Conservation (phyloP, 2,329 filamentous ascomycete genomes). For the Clathrospora elynae region DNA sequence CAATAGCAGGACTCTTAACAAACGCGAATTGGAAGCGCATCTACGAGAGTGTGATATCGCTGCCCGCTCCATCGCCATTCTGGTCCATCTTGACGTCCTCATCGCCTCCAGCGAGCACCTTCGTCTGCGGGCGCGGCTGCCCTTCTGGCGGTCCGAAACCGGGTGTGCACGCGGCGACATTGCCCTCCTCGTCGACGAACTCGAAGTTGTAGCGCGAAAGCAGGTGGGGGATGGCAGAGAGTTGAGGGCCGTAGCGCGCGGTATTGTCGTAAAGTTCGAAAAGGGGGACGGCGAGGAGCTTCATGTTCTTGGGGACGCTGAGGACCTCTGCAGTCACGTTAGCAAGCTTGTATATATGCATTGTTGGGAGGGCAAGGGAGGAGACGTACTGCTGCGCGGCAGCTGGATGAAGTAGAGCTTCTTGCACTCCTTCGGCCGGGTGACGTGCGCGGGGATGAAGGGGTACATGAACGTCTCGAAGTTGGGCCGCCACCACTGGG, state of each 20-base stretch:
- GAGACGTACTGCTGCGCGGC: slow-evolving; percentile 76
- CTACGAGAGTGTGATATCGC: slow-evolving; percentile 44
- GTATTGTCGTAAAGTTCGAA: slow-evolving; percentile 99
- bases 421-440: slow-evolving; percentile 97
- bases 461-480: slow-evolving; percentile 99
- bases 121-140: slow-evolving; percentile 36
- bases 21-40: no score
- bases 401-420: slow-evolving; percentile 98
- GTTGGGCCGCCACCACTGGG: slow-evolving; percentile 98
- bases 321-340: slow-evolving; percentile 71
- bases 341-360: slow-evolving; percentile 8
- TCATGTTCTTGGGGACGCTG: slow-evolving; percentile 99
- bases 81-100: slow-evolving; percentile 47
- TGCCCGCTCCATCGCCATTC: slow-evolving; percentile 43
- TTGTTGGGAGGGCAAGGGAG: slow-evolving; percentile 9
- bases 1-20: no score
- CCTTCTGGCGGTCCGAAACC: slow-evolving; percentile 66
- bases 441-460: slow-evolving; percentile 94
- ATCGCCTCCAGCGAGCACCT: slow-evolving; percentile 46
- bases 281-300: slow-evolving; percentile 91
- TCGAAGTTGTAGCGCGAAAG: slow-evolving; percentile 97
- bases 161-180: slow-evolving; percentile 83
- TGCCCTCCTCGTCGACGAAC: slow-evolving; percentile 90
- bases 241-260: slow-evolving; percentile 88
- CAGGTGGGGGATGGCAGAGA: slow-evolving; percentile 94